A percentile compares a stretch with the other conserved stretches of the same genome.
Conservation (phyloP, 78 protist species). For the Protostelium mycophagum region DNA sequence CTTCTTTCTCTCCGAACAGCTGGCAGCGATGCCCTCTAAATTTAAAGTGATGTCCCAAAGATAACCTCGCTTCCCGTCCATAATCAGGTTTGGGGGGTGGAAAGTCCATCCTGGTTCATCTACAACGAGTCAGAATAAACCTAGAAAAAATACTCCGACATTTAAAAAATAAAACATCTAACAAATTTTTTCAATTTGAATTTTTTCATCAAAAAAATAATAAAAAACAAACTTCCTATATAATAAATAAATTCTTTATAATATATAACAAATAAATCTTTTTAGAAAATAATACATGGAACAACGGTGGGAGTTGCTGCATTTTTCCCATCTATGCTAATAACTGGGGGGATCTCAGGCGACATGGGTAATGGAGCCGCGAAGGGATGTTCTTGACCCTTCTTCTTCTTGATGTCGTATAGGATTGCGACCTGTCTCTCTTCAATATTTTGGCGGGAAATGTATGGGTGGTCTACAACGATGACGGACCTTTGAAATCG, state of each 20-base stretch:
- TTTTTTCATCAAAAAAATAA: too few relatives aligned
- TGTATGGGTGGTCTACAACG: neutral
- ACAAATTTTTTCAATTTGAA: too few relatives aligned
- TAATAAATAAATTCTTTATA: too few relatives aligned
- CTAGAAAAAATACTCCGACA: too few relatives aligned
- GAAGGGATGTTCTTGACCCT: neutral
- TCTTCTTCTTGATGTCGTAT: conserved; percentile 1
- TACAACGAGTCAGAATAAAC: too few relatives aligned
- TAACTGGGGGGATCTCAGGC: neutral
- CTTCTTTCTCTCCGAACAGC: neutral
- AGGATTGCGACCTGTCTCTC: neutral
- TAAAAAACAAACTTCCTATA: too few relatives aligned
- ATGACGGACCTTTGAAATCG: neutral
- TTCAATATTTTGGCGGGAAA: conserved; percentile 1
- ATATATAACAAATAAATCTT: neutral
- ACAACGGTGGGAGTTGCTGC: neutral
- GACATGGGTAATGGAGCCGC: neutral
- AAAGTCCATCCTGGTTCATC: neutral
- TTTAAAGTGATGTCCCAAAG: neutral
- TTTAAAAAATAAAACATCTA: too few relatives aligned
- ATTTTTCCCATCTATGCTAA: neutral
- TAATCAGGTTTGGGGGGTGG: neutral
- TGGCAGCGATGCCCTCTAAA: neutral
- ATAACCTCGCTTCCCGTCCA: neutral
- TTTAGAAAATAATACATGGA: neutral